Base-by-base conservation (phyloP, 768 basidiomycete species). In the Tulasnella sp. region DNA sequence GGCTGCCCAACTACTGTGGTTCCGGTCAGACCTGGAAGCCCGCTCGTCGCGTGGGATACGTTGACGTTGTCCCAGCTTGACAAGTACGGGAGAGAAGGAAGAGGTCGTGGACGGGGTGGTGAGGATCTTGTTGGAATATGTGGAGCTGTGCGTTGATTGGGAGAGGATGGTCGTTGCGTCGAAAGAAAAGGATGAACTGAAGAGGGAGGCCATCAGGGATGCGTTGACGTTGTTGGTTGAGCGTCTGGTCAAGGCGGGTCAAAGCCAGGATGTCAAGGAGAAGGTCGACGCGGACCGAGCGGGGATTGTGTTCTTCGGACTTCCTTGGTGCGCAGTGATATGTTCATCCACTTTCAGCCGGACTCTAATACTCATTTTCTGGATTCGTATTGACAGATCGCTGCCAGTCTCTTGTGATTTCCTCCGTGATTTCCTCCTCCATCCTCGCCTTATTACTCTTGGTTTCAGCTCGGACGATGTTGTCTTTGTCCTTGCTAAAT, bases 271-370 rank as follows among this genome's bases (percentile, higher is more conserved):
- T 81, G 91, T 89, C 22, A 89, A 86, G 85, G 87, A 90, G 81
- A 89, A 90, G 80, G 83, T 92, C 5, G 91, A 92, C 81, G 86
- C 87, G 76, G 90, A 90, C 76, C 85, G 91, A 72, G 88, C 88
- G 81, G 91, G 92, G 1, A 90, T 93, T 80, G 92, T 89, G 2
- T 90, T 92, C 88, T 92, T 91, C 90, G 85, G 91, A 73, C 91
- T 92, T 76, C 90, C 90, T n/a, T 92, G 72, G 77, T 9, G 42
- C 11, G 37, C 24, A 46, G 46, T 18, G 18, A 14, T 46, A 46
- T 6, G 37, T 37, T 46, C 44, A 20, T 46, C 46, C 46, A 46
- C 12, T 14, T 46, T 46, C 46, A 46, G 46, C 4, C 46, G 12
- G 46, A 37, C 46, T 46, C 46, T 46, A 18, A 18, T 46, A 46